Conservation (phyloP, 2,329 filamentous ascomycete species). For the Trichoderma gracile region DNA sequence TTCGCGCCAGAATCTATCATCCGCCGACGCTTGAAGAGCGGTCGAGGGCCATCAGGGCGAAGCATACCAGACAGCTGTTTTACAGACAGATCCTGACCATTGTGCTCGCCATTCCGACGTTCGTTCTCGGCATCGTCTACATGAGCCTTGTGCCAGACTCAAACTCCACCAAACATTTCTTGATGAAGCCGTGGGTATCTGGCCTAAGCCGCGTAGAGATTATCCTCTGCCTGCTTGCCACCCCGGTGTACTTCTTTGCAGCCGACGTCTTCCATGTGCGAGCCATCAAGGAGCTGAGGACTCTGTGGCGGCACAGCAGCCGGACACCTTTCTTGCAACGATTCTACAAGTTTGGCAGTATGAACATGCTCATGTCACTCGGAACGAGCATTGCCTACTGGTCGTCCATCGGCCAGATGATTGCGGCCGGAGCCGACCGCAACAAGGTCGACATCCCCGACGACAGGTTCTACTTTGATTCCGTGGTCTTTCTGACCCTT, state of each 20-base stretch:
- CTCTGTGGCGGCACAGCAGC: slow-evolving; percentile 76
- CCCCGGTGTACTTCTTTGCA: slow-evolving; percentile 82
- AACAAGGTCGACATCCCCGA: slow-evolving; percentile 41
- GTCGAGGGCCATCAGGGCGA: slow-evolving; percentile 68
- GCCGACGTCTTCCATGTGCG: slow-evolving; percentile 82
- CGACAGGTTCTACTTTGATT: slow-evolving; percentile 78
- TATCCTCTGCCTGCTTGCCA: slow-evolving; percentile 77
- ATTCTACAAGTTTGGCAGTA: slow-evolving; percentile 92
- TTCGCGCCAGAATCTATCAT: slow-evolving; percentile 71
- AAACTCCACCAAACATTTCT: slow-evolving; percentile 59
- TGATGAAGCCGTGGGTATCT: slow-evolving; percentile 70
- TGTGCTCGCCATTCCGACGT: slow-evolving; percentile 74
- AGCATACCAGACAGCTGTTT: slow-evolving; percentile 68
- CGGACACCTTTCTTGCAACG: slow-evolving; percentile 70
- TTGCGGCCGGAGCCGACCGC: slow-evolving; percentile 57
- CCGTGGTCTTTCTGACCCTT: slow-evolving; percentile 86
- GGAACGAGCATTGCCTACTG: slow-evolving; percentile 87
- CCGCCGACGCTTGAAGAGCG: slow-evolving; percentile 82
- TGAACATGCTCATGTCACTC: slow-evolving; percentile 91
- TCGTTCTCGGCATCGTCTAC: slow-evolving; percentile 84
- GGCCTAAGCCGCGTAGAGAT: slow-evolving; percentile 78
- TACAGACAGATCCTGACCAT: slow-evolving; percentile 70
- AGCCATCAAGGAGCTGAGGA: slow-evolving; percentile 74
- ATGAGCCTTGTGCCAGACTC: slow-evolving; percentile 73
- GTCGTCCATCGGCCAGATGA: slow-evolving; percentile 76